These are phyloP conservation scores for Colletotrichum destructivum DNA, from an alignment of 2,329 filamentous ascomycete genomes.

Conservation along the genomic window DNA sequence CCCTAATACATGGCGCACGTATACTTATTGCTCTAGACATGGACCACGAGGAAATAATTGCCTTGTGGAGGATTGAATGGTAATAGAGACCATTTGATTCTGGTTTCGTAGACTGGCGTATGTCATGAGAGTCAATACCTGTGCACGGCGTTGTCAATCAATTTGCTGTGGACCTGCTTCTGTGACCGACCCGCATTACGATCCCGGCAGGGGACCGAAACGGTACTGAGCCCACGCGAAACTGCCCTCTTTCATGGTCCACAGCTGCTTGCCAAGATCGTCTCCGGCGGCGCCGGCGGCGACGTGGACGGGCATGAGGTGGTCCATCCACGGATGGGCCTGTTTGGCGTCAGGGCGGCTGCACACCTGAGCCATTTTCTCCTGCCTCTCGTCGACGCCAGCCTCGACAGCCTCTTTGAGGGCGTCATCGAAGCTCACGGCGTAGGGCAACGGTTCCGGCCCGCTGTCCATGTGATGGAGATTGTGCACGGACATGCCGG, in stretches of 20 bases:
- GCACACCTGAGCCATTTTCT: conserved; percentile 56
- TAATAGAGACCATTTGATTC: not conserved
- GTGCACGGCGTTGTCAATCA: not conserved
- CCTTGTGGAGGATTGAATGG: not conserved
- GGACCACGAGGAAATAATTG: not conserved
- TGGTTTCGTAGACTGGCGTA: not conserved
- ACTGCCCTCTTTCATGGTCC: conserved; percentile 62
- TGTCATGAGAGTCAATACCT: conserved; percentile 6
- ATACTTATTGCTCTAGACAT: conserved; percentile 25
- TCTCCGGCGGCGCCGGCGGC: conserved; percentile 62
- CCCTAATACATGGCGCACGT: conserved; percentile 29
- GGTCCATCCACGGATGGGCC: conserved; percentile 66
- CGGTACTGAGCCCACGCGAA: conserved; percentile 65
- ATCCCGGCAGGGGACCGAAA: conserved; percentile 52
- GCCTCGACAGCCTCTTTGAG: conserved; percentile 55
- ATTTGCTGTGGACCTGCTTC: not conserved
- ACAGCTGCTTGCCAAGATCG: conserved; percentile 59
- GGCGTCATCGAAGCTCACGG: conserved; percentile 76
- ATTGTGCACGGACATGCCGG: conserved; percentile 84
- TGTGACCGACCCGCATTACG: not conserved
- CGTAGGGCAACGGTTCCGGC: conserved; percentile 67
- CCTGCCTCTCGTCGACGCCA: conserved; percentile 55
- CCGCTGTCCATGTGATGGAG: conserved; percentile 67
- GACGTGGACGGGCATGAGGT: conserved; percentile 65
- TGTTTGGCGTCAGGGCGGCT: conserved; percentile 62